Percentiles rank a stretch among this genome's conserved stretches.
Conservation (phyloP, 1,139 yeast genomes). For the Suhomyces bolitotheri region DNA sequence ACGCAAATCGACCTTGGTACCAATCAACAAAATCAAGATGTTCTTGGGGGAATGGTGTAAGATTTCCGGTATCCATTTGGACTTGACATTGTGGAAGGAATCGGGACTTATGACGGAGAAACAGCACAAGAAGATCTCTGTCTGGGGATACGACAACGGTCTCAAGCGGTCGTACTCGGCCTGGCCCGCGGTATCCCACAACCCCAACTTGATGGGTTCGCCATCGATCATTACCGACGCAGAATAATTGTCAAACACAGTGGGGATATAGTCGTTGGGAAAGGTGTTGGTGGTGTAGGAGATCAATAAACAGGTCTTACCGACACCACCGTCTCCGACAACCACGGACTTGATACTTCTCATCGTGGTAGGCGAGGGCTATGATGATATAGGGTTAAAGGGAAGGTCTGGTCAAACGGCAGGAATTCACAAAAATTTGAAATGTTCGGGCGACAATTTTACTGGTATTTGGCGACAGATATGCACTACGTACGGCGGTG, state of each 20-base stretch:
- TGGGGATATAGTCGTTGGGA: conserved; percentile 88
- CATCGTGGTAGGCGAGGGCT: conserved; percentile 41
- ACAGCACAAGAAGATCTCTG: conserved; percentile 85
- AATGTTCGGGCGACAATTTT: conserved; percentile 4
- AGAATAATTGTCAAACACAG: conserved; percentile 54
- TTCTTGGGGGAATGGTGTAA: conserved; percentile 80
- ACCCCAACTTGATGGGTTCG: conserved; percentile 76
- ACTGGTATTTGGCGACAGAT: conserved; percentile 3
- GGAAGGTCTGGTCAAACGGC: background rate
- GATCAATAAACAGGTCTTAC: conserved; percentile 87
- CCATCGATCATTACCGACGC: conserved; percentile 85
- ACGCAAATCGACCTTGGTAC: conserved; percentile 83
- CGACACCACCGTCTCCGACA: conserved; percentile 97
- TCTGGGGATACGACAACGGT: conserved; percentile 90
- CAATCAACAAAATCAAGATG: conserved; percentile 74
- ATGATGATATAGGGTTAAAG: background rate
- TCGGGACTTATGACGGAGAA: conserved; percentile 84
- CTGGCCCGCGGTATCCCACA: conserved; percentile 99
- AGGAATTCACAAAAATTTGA: conserved; percentile 3
- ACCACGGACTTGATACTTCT: conserved; percentile 94
- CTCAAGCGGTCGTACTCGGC: conserved; percentile 89
- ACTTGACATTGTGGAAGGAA: conserved; percentile 74
- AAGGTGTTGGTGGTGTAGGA: conserved; percentile 86
- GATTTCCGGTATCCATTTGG: conserved; percentile 85
- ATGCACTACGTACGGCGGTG: conserved; percentile 5